Base-by-base conservation (phyloP, 495 filamentous ascomycete species). In the Amphirosellinia nigrospora region DNA sequence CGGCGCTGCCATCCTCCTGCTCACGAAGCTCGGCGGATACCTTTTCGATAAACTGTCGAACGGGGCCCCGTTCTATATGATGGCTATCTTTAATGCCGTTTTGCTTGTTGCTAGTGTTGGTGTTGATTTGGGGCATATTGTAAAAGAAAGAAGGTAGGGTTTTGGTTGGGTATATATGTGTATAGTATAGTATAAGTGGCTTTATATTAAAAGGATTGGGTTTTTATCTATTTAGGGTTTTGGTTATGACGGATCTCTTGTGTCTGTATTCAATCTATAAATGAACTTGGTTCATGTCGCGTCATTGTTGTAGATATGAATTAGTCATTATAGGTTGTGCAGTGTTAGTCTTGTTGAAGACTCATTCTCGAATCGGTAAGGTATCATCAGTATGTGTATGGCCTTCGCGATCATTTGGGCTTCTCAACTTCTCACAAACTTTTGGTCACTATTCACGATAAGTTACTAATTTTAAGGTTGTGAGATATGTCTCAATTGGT, bases 1-100 rank as follows among this genome's bases (percentile, higher is more conserved):
- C 15, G 96, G 95, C n/a, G 90, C 89, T 0, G 96, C 94, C 0
- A 99, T 99, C 38, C 75, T 99, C 60, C 79, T 97, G 2, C 83
- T 99, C 32, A 99, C 96, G 26, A 99, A 99, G 79, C 77, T 94
- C 19, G 96, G 96, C n/a, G 96, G 96, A 0, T 85, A 88, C 30
- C 77, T 97, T 55, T 98, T 97, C 75, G 94, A 98, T 79, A 79
- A 71, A 28, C 75, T 89, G 64, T 88, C 88, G 5, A 83, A 83
- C 4, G 90, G 92, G 1, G 89, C 92, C 48, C 96, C 96, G 15
- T 98, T 99, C 78, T 96, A 91, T 80, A 89, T 98, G 83, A 91
- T 99, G 87, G 93, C 94, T 0, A 83, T 82, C 0, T 98, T 98
- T 74, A 98, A 99, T 76, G 92, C 79, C 9, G 70, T 92, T 1